Conservation (phyloP, 495 filamentous ascomycete species). For the Patellaria atrata region DNA sequence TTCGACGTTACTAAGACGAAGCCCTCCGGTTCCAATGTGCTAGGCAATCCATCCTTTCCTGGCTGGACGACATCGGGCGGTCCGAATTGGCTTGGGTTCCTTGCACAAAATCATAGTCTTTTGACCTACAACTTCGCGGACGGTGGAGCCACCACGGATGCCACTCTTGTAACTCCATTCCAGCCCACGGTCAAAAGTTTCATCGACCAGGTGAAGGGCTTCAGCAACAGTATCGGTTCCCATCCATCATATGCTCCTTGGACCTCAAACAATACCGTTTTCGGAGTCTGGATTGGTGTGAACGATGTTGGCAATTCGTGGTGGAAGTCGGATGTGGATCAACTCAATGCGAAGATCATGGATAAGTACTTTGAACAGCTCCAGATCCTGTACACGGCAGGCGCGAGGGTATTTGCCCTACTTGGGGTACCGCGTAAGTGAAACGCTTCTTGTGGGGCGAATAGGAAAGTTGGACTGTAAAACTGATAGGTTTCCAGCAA, state of each 20-base stretch:
- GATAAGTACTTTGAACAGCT: slow-evolving; percentile 12
- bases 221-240: slow-evolving; percentile 6
- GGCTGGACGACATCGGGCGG: slow-evolving; percentile 16
- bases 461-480: background rate
- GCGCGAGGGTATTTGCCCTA: slow-evolving; percentile 13
- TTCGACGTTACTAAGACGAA: slow-evolving; percentile 11
- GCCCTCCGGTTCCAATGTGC: slow-evolving; percentile 9
- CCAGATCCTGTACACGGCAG: slow-evolving; percentile 10
- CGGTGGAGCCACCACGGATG: slow-evolving; percentile 15
- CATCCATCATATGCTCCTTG: slow-evolving; percentile 14
- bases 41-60: slow-evolving; percentile 17
- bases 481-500: slow-evolving; percentile 3
- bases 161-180: slow-evolving; percentile 6
- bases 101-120: slow-evolving; percentile 8
- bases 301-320: slow-evolving; percentile 16
- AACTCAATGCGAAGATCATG: slow-evolving; percentile 6
- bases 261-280: slow-evolving; percentile 8
- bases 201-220: slow-evolving; percentile 16
- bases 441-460: background rate
- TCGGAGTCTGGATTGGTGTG: slow-evolving; percentile 15
- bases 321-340: slow-evolving; percentile 2
- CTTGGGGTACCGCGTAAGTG: slow-evolving; percentile 14
- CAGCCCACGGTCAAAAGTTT: slow-evolving; percentile 11
- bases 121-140: slow-evolving; percentile 17
- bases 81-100: slow-evolving; percentile 16